phyloP scores from a whole-genome alignment of 192 early-diverging fungal species.

The Lunasporangiospora selenospora region DNA sequence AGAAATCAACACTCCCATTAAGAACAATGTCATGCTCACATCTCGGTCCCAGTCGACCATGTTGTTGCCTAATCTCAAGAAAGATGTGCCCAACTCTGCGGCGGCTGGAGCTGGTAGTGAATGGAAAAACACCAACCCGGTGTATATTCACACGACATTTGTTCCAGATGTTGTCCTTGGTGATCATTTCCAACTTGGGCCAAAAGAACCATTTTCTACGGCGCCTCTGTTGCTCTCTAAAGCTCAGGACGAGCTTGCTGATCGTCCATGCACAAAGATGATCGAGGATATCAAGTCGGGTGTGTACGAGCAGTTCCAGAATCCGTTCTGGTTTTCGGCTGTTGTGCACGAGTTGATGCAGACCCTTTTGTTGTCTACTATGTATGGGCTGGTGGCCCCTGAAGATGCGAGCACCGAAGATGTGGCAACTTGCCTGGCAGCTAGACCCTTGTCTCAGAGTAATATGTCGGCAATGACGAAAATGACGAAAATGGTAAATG shows the following conservation, averaged over 20 bases:
- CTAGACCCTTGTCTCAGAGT: no score
- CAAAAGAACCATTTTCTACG: slow-evolving; percentile 13
- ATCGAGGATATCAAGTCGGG: no score
- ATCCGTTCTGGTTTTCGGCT: slow-evolving; percentile 14
- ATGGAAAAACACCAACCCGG: slow-evolving; percentile 30
- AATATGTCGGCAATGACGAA: no score
- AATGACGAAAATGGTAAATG: no score
- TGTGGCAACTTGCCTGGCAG: neutral
- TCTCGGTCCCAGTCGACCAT: slow-evolving; percentile 22
- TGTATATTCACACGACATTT: slow-evolving; percentile 18
- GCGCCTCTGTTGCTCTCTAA: no score
- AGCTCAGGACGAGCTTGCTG: slow-evolving; percentile 16
- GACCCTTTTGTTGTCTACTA: neutral
- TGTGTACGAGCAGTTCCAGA: no score
- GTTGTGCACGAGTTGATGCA: slow-evolving; percentile 41
- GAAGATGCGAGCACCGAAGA: neutral
- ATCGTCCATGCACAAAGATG: slow-evolving; percentile 18
- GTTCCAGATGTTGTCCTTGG: slow-evolving; percentile 24
- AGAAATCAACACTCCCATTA: slow-evolving; percentile 12
- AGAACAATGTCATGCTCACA: slow-evolving; percentile 12
- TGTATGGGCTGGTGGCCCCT: neutral
- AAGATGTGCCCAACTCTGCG: slow-evolving; percentile 38
- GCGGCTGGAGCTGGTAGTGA: slow-evolving; percentile 1
- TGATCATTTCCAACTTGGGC: slow-evolving; percentile 17
- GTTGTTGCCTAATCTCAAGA: slow-evolving; percentile 20